phyloP scores from a whole-genome alignment of 805 yeast genomes.

The Saccharomycopsis guyanensis region DNA sequence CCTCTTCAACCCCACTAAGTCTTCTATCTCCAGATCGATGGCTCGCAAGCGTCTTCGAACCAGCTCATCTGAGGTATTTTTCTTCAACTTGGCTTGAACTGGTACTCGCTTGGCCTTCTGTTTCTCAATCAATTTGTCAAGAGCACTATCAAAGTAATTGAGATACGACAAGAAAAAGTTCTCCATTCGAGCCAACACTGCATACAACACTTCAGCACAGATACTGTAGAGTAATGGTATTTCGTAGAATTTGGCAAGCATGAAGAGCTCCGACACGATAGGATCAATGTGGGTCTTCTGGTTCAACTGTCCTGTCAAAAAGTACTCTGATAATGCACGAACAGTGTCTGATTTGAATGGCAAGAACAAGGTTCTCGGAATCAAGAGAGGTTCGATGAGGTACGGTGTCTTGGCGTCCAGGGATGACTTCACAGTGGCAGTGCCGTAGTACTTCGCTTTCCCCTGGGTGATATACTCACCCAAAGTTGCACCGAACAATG shows the following conservation, averaged over 20 bases:
- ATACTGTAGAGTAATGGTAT: constrained; percentile 65
- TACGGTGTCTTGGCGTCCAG: constrained; percentile 11
- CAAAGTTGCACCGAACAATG: neutral
- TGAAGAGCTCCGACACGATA: constrained; percentile 33
- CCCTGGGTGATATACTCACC: constrained; percentile 1
- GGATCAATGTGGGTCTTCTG: constrained; percentile 60
- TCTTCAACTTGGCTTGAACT: constrained; percentile 33
- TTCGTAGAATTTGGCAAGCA: constrained; percentile 49
- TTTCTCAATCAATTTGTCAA: constrained; percentile 24
- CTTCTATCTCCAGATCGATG: constrained; percentile 14
- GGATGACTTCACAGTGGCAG: neutral
- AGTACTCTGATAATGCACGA: constrained; percentile 60
- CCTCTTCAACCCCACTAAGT: constrained; percentile 7
- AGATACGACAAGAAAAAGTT: constrained; percentile 31
- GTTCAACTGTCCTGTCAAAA: constrained; percentile 75
- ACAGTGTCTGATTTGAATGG: constrained; percentile 60
- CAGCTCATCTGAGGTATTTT: constrained; percentile 59
- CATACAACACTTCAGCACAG: constrained; percentile 54
- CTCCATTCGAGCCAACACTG: constrained; percentile 64
- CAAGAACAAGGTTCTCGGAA: constrained; percentile 61
- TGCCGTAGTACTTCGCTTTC: neutral
- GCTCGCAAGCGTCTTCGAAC: constrained; percentile 46
- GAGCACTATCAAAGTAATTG: constrained; percentile 25
- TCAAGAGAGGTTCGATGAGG: constrained; percentile 49
- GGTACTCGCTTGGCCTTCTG: constrained; percentile 25